phyloP scores from a whole-genome alignment of 768 basidiomycete species.

The Podaxis carcinomalis region DNA sequence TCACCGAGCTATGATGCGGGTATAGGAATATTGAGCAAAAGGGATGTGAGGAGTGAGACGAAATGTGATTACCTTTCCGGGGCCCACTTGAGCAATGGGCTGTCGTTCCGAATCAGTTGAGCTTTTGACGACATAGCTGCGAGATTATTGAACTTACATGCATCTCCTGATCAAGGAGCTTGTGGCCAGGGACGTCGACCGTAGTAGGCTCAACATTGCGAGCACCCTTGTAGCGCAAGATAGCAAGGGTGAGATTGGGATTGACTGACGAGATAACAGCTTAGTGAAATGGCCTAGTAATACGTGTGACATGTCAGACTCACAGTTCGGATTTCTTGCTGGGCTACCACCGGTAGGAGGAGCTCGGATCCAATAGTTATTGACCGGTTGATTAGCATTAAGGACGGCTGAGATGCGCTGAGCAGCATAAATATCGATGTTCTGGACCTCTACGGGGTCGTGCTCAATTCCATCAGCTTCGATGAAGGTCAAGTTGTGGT shows the following conservation, averaged over 20 bases:
- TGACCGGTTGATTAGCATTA: constrained; percentile 17
- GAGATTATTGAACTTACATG: background rate
- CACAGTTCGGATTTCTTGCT: constrained; percentile 9
- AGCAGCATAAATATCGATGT: constrained; percentile 31
- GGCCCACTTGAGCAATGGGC: constrained; percentile 3
- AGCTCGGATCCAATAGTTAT: constrained; percentile 38
- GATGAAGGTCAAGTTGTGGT: constrained; percentile 24
- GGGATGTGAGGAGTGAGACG: background rate
- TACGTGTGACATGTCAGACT: constrained; percentile 10
- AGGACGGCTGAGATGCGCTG: constrained; percentile 26
- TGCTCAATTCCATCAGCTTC: constrained; percentile 29
- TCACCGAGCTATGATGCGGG: background rate
- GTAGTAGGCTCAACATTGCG: constrained; percentile 22
- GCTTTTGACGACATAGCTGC: background rate
- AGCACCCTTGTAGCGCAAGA: constrained; percentile 40
- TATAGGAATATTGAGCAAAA: background rate
- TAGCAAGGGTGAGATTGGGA: constrained; percentile 33
- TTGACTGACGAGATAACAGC: constrained; percentile 18
- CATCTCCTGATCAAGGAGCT: constrained; percentile 24
- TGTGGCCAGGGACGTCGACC: constrained; percentile 19
- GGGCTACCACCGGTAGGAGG: constrained; percentile 33
- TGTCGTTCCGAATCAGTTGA: background rate
- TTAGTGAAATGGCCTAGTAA: constrained; percentile 14
- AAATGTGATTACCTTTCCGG: background rate
- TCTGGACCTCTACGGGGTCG: constrained; percentile 33